Conservation (phyloP, 331 rosid genomes). For the Cydonia oblonga region DNA sequence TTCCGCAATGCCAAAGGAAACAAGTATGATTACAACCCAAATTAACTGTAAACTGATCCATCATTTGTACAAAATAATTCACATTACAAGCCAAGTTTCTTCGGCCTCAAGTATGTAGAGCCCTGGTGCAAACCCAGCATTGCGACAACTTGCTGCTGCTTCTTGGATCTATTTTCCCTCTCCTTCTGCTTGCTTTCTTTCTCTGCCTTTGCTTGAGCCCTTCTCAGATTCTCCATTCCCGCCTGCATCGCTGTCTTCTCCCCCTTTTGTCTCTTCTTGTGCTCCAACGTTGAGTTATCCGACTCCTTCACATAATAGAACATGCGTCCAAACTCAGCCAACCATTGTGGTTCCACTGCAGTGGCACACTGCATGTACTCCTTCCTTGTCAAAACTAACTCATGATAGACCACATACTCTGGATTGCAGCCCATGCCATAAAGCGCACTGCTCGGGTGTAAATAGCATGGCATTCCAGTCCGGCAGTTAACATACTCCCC, state of each 20-base stretch:
- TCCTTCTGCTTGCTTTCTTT: slow-evolving; percentile 43
- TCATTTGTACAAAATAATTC: neutral
- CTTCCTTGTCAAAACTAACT: slow-evolving; percentile 61
- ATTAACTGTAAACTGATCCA: neutral
- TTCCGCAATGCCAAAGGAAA: neutral
- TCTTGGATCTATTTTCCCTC: slow-evolving; percentile 47
- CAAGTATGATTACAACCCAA: neutral
- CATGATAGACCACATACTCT: slow-evolving; percentile 79
- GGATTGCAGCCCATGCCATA: slow-evolving; percentile 97
- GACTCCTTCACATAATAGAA: slow-evolving; percentile 89
- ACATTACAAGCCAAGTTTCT: slow-evolving; percentile 61
- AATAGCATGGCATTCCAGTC: slow-evolving; percentile 90
- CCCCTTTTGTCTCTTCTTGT: slow-evolving; percentile 74
- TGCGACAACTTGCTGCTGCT: slow-evolving; percentile 38
- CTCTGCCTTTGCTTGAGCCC: slow-evolving; percentile 57
- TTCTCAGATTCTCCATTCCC: slow-evolving; percentile 84
- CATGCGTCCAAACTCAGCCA: slow-evolving; percentile 93
- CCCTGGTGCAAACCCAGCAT: slow-evolving; percentile 64
- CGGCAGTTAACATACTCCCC: slow-evolving; percentile 84
- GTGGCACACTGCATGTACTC: slow-evolving; percentile 99
- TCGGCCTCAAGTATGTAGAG: slow-evolving; percentile 67
- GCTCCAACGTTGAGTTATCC: slow-evolving; percentile 75
- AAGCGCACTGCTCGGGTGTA: slow-evolving; percentile 92
- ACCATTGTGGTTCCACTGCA: slow-evolving; percentile 90
- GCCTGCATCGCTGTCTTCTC: slow-evolving; percentile 87